Conservation (phyloP, 768 basidiomycete species). For the Xerocomus spinulosus region DNA sequence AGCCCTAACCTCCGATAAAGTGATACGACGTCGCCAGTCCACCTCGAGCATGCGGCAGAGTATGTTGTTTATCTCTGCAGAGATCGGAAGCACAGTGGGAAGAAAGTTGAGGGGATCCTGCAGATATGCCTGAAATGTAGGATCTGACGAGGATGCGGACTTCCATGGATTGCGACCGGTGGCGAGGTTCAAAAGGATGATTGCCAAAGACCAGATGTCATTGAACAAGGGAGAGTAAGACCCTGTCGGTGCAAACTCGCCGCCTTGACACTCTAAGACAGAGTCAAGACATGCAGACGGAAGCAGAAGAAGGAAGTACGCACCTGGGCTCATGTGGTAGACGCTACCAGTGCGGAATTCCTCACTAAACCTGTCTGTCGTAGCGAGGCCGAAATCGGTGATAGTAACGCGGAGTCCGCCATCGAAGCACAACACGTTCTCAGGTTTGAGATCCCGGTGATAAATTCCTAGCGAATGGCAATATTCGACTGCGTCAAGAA, state of each 20-base stretch:
- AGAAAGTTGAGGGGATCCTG: conserved; percentile 75
- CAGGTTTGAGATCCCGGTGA: conserved; percentile 96
- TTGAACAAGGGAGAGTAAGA: conserved; percentile 84
- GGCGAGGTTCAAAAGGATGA: conserved; percentile 92
- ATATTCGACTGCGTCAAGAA: conserved; percentile 90
- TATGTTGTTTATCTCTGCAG: conserved; percentile 64
- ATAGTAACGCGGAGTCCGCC: conserved; percentile 73
- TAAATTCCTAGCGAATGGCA: conserved; percentile 90
- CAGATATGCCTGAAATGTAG: conserved; percentile 86
- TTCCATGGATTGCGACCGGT: conserved; percentile 97
- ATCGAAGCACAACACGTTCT: conserved; percentile 87
- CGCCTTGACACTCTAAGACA: conserved; percentile 78
- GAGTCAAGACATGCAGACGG: conserved; percentile 16
- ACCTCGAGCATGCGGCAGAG: conserved; percentile 70
- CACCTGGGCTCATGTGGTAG: conserved; percentile 98
- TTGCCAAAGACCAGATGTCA: conserved; percentile 95
- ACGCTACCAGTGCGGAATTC: conserved; percentile 96
- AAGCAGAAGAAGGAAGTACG: conserved; percentile 19
- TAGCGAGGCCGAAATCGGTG: conserved; percentile 94
- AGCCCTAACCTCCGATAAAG: conserved; percentile 46
- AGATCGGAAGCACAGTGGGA: conserved; percentile 80
- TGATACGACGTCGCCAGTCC: conserved; percentile 54
- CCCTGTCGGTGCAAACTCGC: conserved; percentile 54
- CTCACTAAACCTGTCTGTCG: conserved; percentile 75
- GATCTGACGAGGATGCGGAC: conserved; percentile 75